phyloP scores from a whole-genome alignment of 495 filamentous ascomycete genomes.

The Cenococcum geophilum region DNA sequence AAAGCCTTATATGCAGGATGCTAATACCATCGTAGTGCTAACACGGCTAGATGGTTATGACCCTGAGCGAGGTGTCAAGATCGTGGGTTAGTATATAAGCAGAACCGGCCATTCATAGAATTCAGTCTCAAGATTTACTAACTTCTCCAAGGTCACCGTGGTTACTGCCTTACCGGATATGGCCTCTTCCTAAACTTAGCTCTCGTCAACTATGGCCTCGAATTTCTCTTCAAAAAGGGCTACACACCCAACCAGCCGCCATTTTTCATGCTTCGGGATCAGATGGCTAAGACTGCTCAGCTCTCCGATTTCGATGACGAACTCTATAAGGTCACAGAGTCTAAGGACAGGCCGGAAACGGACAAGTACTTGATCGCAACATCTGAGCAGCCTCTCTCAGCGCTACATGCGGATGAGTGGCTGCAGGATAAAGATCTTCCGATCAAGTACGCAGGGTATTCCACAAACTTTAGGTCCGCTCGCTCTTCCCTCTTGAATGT shows the following conservation, averaged over 20 bases:
- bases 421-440: constrained; percentile 76
- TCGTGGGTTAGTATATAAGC: neutral
- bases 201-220: constrained; percentile 85
- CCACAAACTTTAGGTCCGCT: constrained; percentile 64
- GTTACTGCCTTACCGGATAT: constrained; percentile 58
- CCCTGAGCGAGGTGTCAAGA: constrained; percentile 84
- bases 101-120: neutral
- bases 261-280: constrained; percentile 90
- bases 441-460: constrained; percentile 89
- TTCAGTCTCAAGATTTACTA: neutral
- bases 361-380: constrained; percentile 98
- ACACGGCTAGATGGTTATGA: constrained; percentile 85
- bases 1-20: neutral
- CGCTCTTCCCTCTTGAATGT: neutral
- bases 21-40: constrained; percentile 49
- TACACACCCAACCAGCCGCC: constrained; percentile 90
- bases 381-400: constrained; percentile 90
- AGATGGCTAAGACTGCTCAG: constrained; percentile 99
- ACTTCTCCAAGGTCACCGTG: neutral
- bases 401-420: constrained; percentile 92
- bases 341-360: constrained; percentile 66
- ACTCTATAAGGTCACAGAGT: constrained; percentile 89
- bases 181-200: constrained; percentile 79
- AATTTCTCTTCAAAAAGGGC: constrained; percentile 69
- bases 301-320: constrained; percentile 97